Evolutionary conservation across 305 asterid genomes (phyloP).

Genomic region (Fraxinus greggii): DNA sequence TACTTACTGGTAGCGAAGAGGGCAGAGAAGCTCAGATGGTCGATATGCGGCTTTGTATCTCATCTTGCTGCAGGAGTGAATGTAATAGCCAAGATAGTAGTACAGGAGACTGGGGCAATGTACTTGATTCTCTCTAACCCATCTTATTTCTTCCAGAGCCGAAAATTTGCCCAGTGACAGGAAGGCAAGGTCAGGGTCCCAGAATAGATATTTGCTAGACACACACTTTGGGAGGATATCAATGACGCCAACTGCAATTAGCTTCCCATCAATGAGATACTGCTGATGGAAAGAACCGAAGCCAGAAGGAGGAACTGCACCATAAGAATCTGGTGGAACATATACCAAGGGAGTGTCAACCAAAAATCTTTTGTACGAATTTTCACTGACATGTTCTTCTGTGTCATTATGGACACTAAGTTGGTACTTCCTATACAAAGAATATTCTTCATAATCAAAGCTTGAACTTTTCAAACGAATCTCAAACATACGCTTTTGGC

Average conservation of each 20-base stretch:
- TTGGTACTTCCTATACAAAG: slow-evolving; percentile 83
- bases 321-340: slow-evolving; percentile 56
- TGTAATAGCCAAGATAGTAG: slow-evolving; percentile 97
- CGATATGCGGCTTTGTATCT: slow-evolving; percentile 90
- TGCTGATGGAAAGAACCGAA: slow-evolving; percentile 99
- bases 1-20: slow-evolving; percentile 88
- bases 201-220: slow-evolving; percentile 94
- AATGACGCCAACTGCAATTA: slow-evolving; percentile 91
- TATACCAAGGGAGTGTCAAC: slow-evolving; percentile 82
- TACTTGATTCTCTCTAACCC: slow-evolving; percentile 67
- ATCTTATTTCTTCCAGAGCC: slow-evolving; percentile 80
- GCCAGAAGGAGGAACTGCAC: slow-evolving; percentile 74
- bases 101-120: slow-evolving; percentile 83
- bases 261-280: slow-evolving; percentile 80
- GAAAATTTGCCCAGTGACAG: slow-evolving; percentile 94
- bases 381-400: slow-evolving; percentile 70
- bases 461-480: slow-evolving; percentile 63
- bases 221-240: slow-evolving; percentile 92
- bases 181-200: slow-evolving; percentile 94
- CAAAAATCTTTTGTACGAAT: slow-evolving; percentile 77
- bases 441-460: slow-evolving; percentile 83
- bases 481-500: slow-evolving; percentile 55
- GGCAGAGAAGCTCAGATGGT: slow-evolving; percentile 98
- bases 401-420: slow-evolving; percentile 82
- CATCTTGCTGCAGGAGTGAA: slow-evolving; percentile 95